These are phyloP conservation scores for Paraglomus brasilianum DNA, from an alignment of 192 early-diverging fungal species.

Conservation along the genomic window DNA sequence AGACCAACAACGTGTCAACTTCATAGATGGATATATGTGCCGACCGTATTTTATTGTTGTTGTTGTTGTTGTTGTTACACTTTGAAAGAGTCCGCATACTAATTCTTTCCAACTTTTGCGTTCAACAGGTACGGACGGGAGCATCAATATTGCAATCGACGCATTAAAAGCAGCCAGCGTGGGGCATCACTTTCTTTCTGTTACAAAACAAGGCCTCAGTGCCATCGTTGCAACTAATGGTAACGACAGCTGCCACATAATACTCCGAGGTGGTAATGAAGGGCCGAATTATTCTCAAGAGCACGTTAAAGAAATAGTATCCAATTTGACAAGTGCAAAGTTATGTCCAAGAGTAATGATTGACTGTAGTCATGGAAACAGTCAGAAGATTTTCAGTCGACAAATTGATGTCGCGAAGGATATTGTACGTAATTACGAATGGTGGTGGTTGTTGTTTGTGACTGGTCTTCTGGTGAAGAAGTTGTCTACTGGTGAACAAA, in stretches of 20 bases:
- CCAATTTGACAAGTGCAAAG: slow-evolving; percentile 60
- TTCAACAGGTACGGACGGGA: slow-evolving; percentile 62
- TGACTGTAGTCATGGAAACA: slow-evolving; percentile 97
- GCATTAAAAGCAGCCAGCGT: slow-evolving; percentile 85
- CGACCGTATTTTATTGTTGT: too few relatives aligned
- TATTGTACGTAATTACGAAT: slow-evolving; percentile 24
- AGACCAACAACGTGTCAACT: too few relatives aligned
- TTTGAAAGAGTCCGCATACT: background rate
- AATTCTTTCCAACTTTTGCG: slow-evolving; percentile 26
- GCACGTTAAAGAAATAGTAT: slow-evolving; percentile 57
- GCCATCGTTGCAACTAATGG: slow-evolving; percentile 83
- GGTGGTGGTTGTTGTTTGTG: slow-evolving; percentile 5
- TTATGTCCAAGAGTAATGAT: slow-evolving; percentile 76
- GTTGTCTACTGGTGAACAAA: background rate
- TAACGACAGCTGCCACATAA: slow-evolving; percentile 91
- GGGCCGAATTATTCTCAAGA: slow-evolving; percentile 90
- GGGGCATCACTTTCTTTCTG: slow-evolving; percentile 76
- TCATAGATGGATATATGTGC: background rate
- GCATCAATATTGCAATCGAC: slow-evolving; percentile 83
- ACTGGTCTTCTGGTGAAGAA: background rate
- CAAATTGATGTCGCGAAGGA: slow-evolving; percentile 79
- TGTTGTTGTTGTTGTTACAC: background rate
- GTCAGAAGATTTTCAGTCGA: slow-evolving; percentile 77
- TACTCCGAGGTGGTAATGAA: slow-evolving; percentile 82
- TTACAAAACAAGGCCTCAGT: slow-evolving; percentile 81